A percentile compares a stretch with the other conserved stretches of the same genome.
These are phyloP conservation scores for Rhododendron molle DNA, from an alignment of 148 eudicot genomes.

Conservation along the genomic window DNA sequence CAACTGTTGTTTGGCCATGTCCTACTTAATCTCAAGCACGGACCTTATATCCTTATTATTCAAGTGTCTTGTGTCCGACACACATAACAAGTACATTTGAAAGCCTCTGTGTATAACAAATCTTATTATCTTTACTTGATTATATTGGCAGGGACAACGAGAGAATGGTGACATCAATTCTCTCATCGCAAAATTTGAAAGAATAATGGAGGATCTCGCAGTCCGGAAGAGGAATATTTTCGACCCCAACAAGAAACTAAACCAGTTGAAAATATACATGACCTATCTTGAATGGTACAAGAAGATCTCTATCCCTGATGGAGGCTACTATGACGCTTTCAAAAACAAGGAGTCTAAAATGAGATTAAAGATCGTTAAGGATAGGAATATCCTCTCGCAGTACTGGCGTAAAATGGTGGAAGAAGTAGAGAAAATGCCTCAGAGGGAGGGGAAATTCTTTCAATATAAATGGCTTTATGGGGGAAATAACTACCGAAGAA, in stretches of 20 bases:
- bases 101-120: not conserved
- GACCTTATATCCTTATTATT: too few relatives aligned
- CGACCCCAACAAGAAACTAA: conserved; percentile 17
- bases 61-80: not conserved
- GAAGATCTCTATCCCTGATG: not conserved
- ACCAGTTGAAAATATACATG: conserved; percentile 22
- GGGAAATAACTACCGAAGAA: conserved; percentile 26
- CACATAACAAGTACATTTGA: not conserved
- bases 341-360: not conserved
- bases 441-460: conserved; percentile 10
- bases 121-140: not conserved
- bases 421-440: conserved; percentile 26
- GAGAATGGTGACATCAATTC: not conserved
- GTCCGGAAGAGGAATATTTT: not conserved
- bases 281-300: conserved; percentile 27
- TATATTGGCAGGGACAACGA: not conserved
- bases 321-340: conserved; percentile 29
- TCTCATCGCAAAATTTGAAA: conserved; percentile 1
- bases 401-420: conserved; percentile 24
- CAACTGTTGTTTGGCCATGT: too few relatives aligned
- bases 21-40: too few relatives aligned
- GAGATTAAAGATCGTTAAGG: conserved; percentile 4
- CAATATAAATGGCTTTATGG: conserved; percentile 5
- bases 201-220: not conserved
- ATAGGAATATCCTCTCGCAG: conserved; percentile 7